Conservation (phyloP, 2,329 filamentous ascomycete species). For the Trichoderma guizhouense region DNA sequence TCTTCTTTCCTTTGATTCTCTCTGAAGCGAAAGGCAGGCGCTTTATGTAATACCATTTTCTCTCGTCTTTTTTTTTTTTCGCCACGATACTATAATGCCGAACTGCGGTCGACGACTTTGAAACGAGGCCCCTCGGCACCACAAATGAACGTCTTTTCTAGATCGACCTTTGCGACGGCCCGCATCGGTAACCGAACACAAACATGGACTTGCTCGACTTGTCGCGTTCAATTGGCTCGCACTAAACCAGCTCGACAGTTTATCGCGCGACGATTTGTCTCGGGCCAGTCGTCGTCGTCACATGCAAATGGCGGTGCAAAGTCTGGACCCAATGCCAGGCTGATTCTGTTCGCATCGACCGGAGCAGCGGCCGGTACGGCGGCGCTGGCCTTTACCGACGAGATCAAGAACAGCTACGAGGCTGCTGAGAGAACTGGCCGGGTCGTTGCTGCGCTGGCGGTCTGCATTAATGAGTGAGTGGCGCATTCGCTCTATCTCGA, state of each 20-base stretch:
- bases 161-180: slow-evolving; percentile 37
- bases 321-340: slow-evolving; percentile 26
- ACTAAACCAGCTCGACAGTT: slow-evolving; percentile 29
- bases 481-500: background rate
- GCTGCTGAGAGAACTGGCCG: slow-evolving; percentile 74
- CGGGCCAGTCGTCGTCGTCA: slow-evolving; percentile 26
- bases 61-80: background rate
- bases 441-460: slow-evolving; percentile 68
- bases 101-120: slow-evolving; percentile 11
- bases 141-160: slow-evolving; percentile 43
- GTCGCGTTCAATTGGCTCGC: slow-evolving; percentile 39
- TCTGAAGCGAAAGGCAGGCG: slow-evolving; percentile 6
- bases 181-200: slow-evolving; percentile 38
- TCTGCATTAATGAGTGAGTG: slow-evolving; percentile 95
- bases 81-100: slow-evolving; percentile 17
- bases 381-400: slow-evolving; percentile 56
- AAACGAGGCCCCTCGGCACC: slow-evolving; percentile 15
- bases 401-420: slow-evolving; percentile 73
- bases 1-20: background rate
- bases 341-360: slow-evolving; percentile 48
- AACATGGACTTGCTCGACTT: slow-evolving; percentile 47
- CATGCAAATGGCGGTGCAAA: slow-evolving; percentile 23
- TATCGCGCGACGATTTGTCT: slow-evolving; percentile 31
- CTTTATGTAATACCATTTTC: slow-evolving; percentile 2
- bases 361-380: slow-evolving; percentile 49